Evolutionary conservation across 1,284 basidiomycete genomes (phyloP).

Genomic region (Erythrobasidium hasegawianum): DNA sequence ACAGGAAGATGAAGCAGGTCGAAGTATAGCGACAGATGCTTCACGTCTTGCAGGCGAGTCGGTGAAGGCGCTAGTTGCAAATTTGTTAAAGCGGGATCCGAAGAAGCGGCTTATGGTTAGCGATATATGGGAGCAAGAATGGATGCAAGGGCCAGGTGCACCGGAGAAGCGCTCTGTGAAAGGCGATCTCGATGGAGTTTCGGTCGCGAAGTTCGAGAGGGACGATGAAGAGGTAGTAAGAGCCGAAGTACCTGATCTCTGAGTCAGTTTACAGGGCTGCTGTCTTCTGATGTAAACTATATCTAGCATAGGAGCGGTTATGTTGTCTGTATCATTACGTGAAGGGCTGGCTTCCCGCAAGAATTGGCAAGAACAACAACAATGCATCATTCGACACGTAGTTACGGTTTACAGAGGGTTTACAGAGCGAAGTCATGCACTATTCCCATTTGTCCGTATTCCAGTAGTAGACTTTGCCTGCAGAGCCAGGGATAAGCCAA

Average conservation of each 20-base stretch:
- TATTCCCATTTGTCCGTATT: constrained; percentile 21
- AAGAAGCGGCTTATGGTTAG: constrained; percentile 58
- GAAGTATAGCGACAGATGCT: constrained; percentile 9
- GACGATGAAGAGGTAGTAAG: constrained; percentile 28
- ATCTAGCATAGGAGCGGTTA: no score
- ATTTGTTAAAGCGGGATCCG: constrained; percentile 66
- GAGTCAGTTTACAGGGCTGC: no score
- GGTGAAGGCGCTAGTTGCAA: constrained; percentile 58
- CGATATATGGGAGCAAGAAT: constrained; percentile 64
- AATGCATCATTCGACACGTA: no score
- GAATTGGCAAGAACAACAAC: constrained; percentile 1
- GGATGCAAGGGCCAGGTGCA: constrained; percentile 55
- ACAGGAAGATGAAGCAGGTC: neutral
- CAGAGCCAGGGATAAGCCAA: no score
- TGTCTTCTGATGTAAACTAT: neutral
- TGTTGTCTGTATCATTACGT: constrained; percentile 1
- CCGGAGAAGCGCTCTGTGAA: constrained; percentile 30
- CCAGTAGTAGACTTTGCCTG: constrained; percentile 33
- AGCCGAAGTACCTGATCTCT: constrained; percentile 29
- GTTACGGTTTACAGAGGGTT: no score
- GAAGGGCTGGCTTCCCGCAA: neutral
- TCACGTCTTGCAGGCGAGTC: constrained; percentile 45
- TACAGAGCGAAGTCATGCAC: no score
- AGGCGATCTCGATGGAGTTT: constrained; percentile 26
- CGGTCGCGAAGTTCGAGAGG: constrained; percentile 11